These are phyloP conservation scores for Prunus davidiana DNA, from an alignment of 306 rosid species.

Conservation along the genomic window DNA sequence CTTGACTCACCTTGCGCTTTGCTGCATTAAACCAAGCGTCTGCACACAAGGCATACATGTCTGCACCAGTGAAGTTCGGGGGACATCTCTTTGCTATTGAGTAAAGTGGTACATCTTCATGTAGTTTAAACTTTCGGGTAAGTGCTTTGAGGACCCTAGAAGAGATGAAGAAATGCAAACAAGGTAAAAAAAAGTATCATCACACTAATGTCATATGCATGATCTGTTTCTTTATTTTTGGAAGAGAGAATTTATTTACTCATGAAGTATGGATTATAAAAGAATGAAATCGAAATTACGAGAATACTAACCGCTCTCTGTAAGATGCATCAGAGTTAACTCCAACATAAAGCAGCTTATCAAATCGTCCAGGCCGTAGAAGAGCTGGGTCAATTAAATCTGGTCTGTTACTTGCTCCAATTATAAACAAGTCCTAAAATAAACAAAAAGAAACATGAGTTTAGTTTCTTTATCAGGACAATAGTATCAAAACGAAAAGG, in stretches of 20 bases:
- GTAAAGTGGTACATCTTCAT: slow-evolving; percentile 66
- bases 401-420: slow-evolving; percentile 98
- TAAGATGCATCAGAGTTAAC: slow-evolving; percentile 84
- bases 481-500: background rate
- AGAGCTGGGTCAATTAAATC: slow-evolving; percentile 97
- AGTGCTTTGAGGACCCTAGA: slow-evolving; percentile 84
- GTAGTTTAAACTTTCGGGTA: slow-evolving; percentile 78
- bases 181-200: slow-evolving; percentile 3
- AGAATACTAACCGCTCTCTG: slow-evolving; percentile 62
- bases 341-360: slow-evolving; percentile 88
- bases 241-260: background rate
- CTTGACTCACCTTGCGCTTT: slow-evolving; percentile 63
- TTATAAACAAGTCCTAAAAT: slow-evolving; percentile 79
- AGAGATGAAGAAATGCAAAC: background rate
- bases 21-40: slow-evolving; percentile 98
- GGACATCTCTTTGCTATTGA: slow-evolving; percentile 82
- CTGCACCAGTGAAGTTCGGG: slow-evolving; percentile 92
- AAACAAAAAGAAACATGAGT: slow-evolving; percentile 27
- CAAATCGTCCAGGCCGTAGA: slow-evolving; percentile 91
- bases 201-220: background rate
- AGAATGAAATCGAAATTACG: background rate
- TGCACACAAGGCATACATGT: slow-evolving; percentile 95
- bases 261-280: background rate
- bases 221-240: background rate
- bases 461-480: slow-evolving; percentile 7